Evolutionary conservation across 306 rosid species (phyloP).

Genomic region (Trifolium subterraneum): DNA sequence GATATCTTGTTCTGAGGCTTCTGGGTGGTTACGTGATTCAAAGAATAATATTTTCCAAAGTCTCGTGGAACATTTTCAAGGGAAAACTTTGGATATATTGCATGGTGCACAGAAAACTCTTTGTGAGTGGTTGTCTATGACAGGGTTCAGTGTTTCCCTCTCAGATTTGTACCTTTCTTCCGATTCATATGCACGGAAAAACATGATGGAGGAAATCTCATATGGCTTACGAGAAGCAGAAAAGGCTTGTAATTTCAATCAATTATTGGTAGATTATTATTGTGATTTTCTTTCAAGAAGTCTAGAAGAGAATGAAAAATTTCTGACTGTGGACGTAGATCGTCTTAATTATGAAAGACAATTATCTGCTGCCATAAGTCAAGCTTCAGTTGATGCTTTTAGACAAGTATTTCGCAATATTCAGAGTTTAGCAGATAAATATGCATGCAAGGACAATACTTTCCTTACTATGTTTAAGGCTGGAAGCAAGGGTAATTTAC

Average conservation of each 20-base stretch:
- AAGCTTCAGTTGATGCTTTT: slow-evolving; percentile 86
- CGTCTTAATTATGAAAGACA: slow-evolving; percentile 69
- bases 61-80: slow-evolving; percentile 56
- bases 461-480: slow-evolving; percentile 84
- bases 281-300: slow-evolving; percentile 57
- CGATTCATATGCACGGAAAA: slow-evolving; percentile 62
- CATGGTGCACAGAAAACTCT: slow-evolving; percentile 74
- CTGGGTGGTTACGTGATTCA: slow-evolving; percentile 77
- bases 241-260: slow-evolving; percentile 63
- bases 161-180: slow-evolving; percentile 74
- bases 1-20: slow-evolving; percentile 73
- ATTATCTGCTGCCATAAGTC: slow-evolving; percentile 72
- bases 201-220: slow-evolving; percentile 78
- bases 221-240: slow-evolving; percentile 84
- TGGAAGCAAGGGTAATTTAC: slow-evolving; percentile 95
- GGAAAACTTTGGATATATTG: slow-evolving; percentile 62
- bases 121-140: slow-evolving; percentile 87
- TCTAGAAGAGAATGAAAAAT: slow-evolving; percentile 49
- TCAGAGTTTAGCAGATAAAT: slow-evolving; percentile 70
- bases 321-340: slow-evolving; percentile 51
- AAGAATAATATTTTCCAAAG: slow-evolving; percentile 66
- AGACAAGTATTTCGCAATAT: slow-evolving; percentile 76
- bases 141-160: slow-evolving; percentile 92
- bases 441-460: slow-evolving; percentile 64
- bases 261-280: slow-evolving; percentile 63